Base-by-base conservation (phyloP, 202 grass and related monocot genomes). In the Setaria viridis region DNA sequence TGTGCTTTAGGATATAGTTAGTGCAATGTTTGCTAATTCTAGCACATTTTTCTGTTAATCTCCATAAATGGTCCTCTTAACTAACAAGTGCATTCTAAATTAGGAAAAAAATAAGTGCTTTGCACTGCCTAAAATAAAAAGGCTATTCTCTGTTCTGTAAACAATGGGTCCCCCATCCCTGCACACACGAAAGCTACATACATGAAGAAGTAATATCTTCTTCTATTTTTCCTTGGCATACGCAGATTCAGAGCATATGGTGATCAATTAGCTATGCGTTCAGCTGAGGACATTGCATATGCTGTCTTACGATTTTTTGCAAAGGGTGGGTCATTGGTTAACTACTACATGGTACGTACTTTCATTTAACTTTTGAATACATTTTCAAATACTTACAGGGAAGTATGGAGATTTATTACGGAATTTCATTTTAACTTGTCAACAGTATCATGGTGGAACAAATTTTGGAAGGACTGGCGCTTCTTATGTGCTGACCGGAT, bases 361-460 rank as follows among this genome's bases (percentile, higher is more conserved):
- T 65, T n/a, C 64, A 39, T 81, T 85, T 73, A 25, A 62, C 4
- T 83, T 86, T 65, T 73, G 29, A 16, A 77, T 76, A 57, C 1
- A n/a, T 78, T 78, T 17, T n/a, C 17, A 66, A 58, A 60, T 30
- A 25, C 76, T 56, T 39, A 72, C 35, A 45, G 17, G 72, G 57
- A 19, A 7, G 47, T 68, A 37, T 49, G 49, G 20, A 10, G 47
- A 80, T 78, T 74, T 86, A 17, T 89, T 45, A 85, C 47, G 49
- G 67, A 76, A 83, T 76, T 82, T 51, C 41, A 84, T 74, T 72
- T 65, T 76, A 72, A 73, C 69, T 74, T 85, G 67, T 73, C 67
- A 57, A 82, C 67, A 99, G 96, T 99, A 96, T 87, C 88, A 99
- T 32, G 96, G 96, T 63, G 96, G 96, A 91, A 99, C 96, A 81